Conservation (phyloP, 2,329 filamentous ascomycete genomes). For the Geoglossum cookeanum region DNA sequence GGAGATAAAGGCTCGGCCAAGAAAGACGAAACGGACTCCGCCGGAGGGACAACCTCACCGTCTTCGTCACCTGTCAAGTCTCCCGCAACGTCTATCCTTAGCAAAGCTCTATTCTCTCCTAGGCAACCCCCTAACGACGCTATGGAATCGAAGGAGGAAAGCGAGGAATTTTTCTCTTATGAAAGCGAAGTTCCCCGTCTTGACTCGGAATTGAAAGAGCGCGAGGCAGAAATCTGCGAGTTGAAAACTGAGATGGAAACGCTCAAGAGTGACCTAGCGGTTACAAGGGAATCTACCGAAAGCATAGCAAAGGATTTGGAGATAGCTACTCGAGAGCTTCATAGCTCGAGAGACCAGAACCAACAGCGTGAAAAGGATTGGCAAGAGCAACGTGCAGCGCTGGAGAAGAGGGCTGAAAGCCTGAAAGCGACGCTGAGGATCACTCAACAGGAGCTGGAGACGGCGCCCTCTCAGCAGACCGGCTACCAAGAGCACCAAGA, state of each 20-base stretch:
- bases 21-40: not conserved
- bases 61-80: not conserved
- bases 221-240: slow-evolving; percentile 48
- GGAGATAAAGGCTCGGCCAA: slow-evolving; percentile 10
- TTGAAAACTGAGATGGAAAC: slow-evolving; percentile 49
- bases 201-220: slow-evolving; percentile 53
- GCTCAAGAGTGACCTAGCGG: slow-evolving; percentile 50
- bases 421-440: slow-evolving; percentile 27
- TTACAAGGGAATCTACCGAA: slow-evolving; percentile 49
- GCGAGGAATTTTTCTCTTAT: slow-evolving; percentile 78
- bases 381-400: slow-evolving; percentile 18
- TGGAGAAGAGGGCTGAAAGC: slow-evolving; percentile 22
- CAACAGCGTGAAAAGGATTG: not conserved
- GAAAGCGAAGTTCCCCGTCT: slow-evolving; percentile 71
- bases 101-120: slow-evolving; percentile 22
- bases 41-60: not conserved
- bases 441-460: slow-evolving; percentile 4
- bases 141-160: slow-evolving; percentile 15
- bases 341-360: slow-evolving; percentile 1
- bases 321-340: slow-evolving; percentile 43
- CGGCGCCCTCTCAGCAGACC: slow-evolving; percentile 16
- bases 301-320: slow-evolving; percentile 48
- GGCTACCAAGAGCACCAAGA: slow-evolving; percentile 11
- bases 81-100: slow-evolving; percentile 13
- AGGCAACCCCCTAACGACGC: slow-evolving; percentile 17